phyloP scores from a whole-genome alignment of 208 protist genomes.

The Naegleria lovaniensis region DNA sequence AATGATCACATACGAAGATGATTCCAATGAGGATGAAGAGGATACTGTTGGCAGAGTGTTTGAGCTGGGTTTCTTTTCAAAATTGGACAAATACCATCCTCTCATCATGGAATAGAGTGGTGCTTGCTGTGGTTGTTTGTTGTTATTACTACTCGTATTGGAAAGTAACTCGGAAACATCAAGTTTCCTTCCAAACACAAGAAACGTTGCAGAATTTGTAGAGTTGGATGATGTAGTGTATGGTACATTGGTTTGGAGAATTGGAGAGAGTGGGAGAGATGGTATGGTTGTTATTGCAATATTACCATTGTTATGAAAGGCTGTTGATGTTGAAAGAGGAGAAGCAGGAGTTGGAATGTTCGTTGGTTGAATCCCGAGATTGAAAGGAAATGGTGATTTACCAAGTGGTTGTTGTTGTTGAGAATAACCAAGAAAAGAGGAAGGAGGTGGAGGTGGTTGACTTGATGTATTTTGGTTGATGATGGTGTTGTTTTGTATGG shows the following conservation, averaged over 20 bases:
- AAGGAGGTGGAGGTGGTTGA: not conserved
- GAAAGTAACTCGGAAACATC: not conserved
- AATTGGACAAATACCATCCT: constrained; percentile 3
- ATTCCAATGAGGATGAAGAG: not conserved
- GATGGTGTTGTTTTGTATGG: not conserved
- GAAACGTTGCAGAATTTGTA: not conserved
- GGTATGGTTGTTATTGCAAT: not conserved
- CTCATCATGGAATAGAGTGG: not conserved
- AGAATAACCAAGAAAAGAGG: not conserved
- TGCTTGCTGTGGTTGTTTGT: not conserved
- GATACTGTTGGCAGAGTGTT: not conserved
- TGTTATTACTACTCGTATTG: not conserved
- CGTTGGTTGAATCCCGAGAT: not conserved
- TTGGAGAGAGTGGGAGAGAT: not conserved
- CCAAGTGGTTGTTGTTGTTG: not conserved
- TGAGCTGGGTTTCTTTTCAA: not conserved
- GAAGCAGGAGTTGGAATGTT: not conserved
- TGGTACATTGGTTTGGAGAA: not conserved
- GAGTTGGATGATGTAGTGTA: not conserved
- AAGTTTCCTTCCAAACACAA: not conserved
- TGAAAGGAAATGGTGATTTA: not conserved
- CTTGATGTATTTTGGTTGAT: not conserved
- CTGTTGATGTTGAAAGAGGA: not conserved
- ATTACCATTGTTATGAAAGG: not conserved
- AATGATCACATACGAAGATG: not conserved